phyloP scores from a whole-genome alignment of 192 early-diverging fungal genomes.

The Gigaspora rosea region DNA sequence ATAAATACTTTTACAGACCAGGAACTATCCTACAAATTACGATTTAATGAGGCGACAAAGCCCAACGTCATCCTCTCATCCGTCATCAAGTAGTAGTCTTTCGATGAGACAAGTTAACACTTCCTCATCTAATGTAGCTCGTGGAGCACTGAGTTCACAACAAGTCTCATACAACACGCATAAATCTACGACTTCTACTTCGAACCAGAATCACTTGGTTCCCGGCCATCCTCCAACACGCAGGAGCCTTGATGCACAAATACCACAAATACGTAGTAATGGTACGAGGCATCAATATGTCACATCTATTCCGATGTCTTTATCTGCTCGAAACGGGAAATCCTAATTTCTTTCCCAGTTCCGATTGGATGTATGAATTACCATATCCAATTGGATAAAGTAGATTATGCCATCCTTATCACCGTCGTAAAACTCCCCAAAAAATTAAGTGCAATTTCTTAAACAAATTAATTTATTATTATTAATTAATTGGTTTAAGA shows the following conservation, averaged over 20 bases:
- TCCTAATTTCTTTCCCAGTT: too few relatives aligned
- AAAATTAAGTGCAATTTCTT: too few relatives aligned
- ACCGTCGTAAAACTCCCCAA: too few relatives aligned
- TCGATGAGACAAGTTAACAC: not conserved
- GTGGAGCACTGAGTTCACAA: not conserved
- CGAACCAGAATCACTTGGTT: not conserved
- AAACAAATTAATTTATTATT: too few relatives aligned
- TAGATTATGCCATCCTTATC: too few relatives aligned
- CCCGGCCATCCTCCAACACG: not conserved
- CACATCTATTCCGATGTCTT: too few relatives aligned
- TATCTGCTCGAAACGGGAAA: too few relatives aligned
- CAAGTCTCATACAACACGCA: not conserved
- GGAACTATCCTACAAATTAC: slow-evolving; percentile 16
- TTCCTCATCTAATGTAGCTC: not conserved
- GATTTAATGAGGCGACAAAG: not conserved
- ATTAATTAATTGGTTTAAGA: too few relatives aligned
- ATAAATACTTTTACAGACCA: slow-evolving; percentile 3
- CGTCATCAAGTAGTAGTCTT: not conserved
- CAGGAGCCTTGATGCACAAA: not conserved
- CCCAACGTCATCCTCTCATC: not conserved
- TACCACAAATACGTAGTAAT: too few relatives aligned
- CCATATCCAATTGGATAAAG: too few relatives aligned
- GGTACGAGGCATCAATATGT: too few relatives aligned
- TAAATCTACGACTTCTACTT: not conserved
- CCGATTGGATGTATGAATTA: too few relatives aligned